phyloP scores from a whole-genome alignment of 225 moss, liverwort and hornwort genomes.

The Physcomitrellopsis africana region DNA sequence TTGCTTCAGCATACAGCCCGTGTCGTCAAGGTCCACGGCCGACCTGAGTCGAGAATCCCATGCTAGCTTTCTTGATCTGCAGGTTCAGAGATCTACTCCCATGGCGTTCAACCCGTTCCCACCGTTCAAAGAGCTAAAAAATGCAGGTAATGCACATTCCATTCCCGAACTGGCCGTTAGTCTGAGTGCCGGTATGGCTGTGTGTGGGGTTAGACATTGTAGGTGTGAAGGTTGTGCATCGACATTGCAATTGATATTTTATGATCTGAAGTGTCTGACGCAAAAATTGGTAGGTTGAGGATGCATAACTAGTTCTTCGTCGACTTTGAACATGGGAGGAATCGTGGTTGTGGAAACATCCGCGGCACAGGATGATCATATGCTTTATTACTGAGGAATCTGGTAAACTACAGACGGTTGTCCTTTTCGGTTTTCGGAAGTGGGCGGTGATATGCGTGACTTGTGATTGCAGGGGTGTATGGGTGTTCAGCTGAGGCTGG shows the following conservation, averaged over 20 bases:
- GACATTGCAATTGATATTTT: no score
- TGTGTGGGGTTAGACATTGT: no score
- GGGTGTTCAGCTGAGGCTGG: conserved; percentile 10
- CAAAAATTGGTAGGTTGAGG: no score
- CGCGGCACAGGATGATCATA: not conserved
- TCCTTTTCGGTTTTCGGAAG: no score
- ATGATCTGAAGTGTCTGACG: no score
- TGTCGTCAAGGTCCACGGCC: conserved; percentile 36
- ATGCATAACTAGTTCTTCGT: no score
- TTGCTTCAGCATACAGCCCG: conserved; percentile 75
- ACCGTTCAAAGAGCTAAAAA: conserved; percentile 29
- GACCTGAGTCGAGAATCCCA: conserved; percentile 69
- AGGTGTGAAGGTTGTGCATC: no score
- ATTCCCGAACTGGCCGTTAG: not conserved
- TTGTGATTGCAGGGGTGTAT: conserved; percentile 21
- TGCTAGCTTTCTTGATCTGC: conserved; percentile 67
- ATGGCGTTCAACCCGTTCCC: conserved; percentile 56
- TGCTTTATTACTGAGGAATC: no score
- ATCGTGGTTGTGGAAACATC: no score
- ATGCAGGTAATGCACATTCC: conserved; percentile 9
- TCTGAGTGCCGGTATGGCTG: not conserved
- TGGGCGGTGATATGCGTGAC: not conserved
- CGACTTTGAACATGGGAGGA: no score
- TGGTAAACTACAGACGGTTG: no score
- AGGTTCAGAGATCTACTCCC: conserved; percentile 32